Percentiles rank a stretch among this genome's conserved stretches.
Conservation (phyloP, 2,329 filamentous ascomycete genomes). For the Colletotrichum aenigma region DNA sequence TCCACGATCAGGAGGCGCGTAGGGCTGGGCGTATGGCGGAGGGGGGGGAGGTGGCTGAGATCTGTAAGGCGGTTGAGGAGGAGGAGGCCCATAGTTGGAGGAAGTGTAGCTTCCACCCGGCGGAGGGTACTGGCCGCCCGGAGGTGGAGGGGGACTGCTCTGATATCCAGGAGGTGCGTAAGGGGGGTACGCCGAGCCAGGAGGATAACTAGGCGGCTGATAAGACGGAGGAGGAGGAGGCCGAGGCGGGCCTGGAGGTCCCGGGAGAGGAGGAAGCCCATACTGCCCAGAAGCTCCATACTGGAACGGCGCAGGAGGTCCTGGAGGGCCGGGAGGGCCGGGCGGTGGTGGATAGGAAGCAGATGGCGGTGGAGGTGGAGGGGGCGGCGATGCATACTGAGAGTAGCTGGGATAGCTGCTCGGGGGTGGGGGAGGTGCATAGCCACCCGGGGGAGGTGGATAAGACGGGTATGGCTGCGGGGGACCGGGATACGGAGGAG, state of each 20-base stretch:
- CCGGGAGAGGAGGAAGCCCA: constrained; percentile 30
- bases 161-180: constrained; percentile 4
- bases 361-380: neutral
- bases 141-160: neutral
- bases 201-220: neutral
- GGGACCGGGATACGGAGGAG: constrained; percentile 16
- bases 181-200: neutral
- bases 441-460: constrained; percentile 1
- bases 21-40: neutral
- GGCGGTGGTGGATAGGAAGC: constrained; percentile 3
- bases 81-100: neutral
- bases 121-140: neutral
- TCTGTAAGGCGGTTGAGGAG: neutral
- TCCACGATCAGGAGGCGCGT: neutral
- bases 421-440: constrained; percentile 7
- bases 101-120: neutral
- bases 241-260: constrained; percentile 24
- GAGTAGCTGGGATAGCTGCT: neutral
- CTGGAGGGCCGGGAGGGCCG: neutral
- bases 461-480: constrained; percentile 5
- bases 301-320: neutral
- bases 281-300: constrained; percentile 29
- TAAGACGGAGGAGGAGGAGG: constrained; percentile 21
- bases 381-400: constrained; percentile 1
- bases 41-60: neutral